Percentiles rank a stretch among this genome's conserved stretches.
Conservation (phyloP, 2,329 filamentous ascomycete genomes). For the Cercospora sp. region DNA sequence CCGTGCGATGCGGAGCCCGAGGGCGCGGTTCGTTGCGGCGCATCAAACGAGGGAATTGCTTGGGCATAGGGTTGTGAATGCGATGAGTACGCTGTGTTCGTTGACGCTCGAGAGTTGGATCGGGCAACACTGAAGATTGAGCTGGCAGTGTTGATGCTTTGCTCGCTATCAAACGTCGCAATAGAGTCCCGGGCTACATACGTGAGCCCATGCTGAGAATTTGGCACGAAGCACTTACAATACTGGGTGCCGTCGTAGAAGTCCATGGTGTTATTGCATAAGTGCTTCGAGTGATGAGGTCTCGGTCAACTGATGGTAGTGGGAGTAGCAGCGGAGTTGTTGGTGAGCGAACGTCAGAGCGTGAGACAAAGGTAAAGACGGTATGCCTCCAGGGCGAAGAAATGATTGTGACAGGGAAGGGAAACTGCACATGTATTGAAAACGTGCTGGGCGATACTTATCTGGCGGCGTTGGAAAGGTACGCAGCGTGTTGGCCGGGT, state of each 20-base stretch:
- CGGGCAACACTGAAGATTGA: slow-evolving; percentile 14
- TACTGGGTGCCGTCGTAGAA: not conserved
- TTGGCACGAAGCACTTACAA: not conserved
- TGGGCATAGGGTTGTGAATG: not conserved
- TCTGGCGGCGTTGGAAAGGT: not conserved
- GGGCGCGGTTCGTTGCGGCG: not conserved
- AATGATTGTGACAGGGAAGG: not conserved
- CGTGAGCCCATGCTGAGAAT: not conserved
- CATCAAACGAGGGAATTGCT: not conserved
- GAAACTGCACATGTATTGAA: not conserved
- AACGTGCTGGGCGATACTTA: not conserved
- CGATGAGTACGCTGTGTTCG: slow-evolving; percentile 11
- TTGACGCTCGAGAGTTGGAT: slow-evolving; percentile 9
- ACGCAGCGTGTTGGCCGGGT: not conserved
- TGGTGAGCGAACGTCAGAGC: not conserved
- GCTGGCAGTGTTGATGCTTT: not conserved
- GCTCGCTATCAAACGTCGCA: slow-evolving; percentile 15
- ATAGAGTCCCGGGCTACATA: slow-evolving; percentile 8
- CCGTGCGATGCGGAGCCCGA: not conserved
- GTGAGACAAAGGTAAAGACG: slow-evolving; percentile 1
- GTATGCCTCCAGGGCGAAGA: slow-evolving; percentile 1
- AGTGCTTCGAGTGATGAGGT: not conserved
- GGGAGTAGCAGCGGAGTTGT: not conserved
- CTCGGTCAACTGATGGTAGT: not conserved
- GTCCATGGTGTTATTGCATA: not conserved